phyloP scores from a whole-genome alignment of 2,329 filamentous ascomycete genomes.

The Periglandula ipomoeae region DNA sequence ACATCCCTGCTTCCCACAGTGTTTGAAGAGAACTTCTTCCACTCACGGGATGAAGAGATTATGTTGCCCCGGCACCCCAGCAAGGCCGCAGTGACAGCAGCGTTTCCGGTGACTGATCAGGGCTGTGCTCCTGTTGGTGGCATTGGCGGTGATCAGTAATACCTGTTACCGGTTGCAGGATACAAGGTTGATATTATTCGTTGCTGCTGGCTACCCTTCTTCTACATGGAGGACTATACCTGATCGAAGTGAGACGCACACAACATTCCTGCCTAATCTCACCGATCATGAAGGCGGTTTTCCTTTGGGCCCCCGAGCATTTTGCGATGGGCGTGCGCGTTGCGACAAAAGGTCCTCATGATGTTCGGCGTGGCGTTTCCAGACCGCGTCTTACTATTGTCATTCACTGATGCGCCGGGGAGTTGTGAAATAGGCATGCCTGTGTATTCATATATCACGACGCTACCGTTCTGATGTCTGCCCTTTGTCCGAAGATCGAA shows the following conservation, averaged over 20 bases:
- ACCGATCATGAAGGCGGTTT: conserved; percentile 8
- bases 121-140: not conserved
- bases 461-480: too few species aligned
- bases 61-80: not conserved
- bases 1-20: not conserved
- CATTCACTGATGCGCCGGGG: too few species aligned
- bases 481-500: too few species aligned
- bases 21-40: not conserved
- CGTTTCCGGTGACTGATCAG: not conserved
- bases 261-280: conserved; percentile 16
- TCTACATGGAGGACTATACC: not conserved
- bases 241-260: conserved; percentile 7
- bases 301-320: conserved; percentile 17
- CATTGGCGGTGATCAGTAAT: not conserved
- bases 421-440: too few species aligned
- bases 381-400: too few species aligned
- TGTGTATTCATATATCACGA: too few species aligned
- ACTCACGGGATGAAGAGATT: conserved; percentile 1
- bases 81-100: not conserved
- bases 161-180: not conserved
- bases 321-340: too few species aligned
- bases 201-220: not conserved
- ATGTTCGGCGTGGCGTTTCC: not conserved
- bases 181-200: not conserved
- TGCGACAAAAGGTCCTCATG: not conserved